Evolutionary conservation across 345 rosid species (phyloP).

Genomic region (Geranium rotundifolium): DNA sequence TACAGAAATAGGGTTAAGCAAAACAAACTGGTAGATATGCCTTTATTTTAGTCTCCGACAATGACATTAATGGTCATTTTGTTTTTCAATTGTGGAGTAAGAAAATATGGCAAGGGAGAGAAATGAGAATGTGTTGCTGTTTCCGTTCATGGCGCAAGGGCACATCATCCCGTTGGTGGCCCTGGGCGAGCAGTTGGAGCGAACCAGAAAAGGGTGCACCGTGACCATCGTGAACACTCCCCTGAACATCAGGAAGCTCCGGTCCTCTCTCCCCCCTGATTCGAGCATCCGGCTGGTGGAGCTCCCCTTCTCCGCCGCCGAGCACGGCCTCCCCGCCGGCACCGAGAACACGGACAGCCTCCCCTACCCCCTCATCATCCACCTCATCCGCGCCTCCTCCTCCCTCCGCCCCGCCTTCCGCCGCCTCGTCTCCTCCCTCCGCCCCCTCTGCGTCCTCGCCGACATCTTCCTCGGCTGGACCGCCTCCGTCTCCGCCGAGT

Average conservation of each 20-base stretch:
- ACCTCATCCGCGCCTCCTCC: not conserved
- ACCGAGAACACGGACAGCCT: constrained; percentile 10
- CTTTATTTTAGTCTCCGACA: no score
- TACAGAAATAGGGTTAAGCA: no score
- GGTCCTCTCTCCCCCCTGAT: not conserved
- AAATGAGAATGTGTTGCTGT: constrained; percentile 1
- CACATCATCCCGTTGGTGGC: constrained; percentile 19
- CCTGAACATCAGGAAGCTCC: constrained; percentile 4
- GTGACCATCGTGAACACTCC: constrained; percentile 10
- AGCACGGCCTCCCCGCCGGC: constrained; percentile 6
- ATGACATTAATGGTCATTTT: no score
- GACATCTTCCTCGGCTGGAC: constrained; percentile 13
- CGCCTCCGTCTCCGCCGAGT: constrained; percentile 3
- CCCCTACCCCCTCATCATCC: not conserved
- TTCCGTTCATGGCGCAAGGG: constrained; percentile 20
- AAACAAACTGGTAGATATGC: no score
- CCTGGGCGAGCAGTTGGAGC: not conserved
- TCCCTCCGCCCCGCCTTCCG: not conserved
- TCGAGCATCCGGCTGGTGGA: constrained; percentile 1
- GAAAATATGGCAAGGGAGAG: no score
- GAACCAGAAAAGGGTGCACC: not conserved
- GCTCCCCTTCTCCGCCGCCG: constrained; percentile 2
- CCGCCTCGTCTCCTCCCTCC: not conserved
- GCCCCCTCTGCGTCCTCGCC: constrained; percentile 10
- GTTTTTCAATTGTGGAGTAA: no score